phyloP scores from a whole-genome alignment of 1,284 basidiomycete genomes.

The Cryptococcus sp. region DNA sequence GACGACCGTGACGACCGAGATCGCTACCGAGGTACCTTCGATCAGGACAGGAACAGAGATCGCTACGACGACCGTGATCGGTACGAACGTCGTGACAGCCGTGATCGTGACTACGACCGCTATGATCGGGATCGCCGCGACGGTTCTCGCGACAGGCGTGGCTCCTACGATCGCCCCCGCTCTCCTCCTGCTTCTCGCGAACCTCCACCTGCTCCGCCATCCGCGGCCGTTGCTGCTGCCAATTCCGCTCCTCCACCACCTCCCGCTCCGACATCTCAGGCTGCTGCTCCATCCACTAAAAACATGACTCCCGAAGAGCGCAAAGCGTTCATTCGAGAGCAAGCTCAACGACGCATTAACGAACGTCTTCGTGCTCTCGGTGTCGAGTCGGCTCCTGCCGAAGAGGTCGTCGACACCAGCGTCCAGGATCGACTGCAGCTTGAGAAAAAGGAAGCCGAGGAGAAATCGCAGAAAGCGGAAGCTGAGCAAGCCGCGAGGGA shows the following conservation, averaged over 20 bases:
- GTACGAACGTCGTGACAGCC: slow-evolving; percentile 45
- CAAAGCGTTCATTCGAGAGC: slow-evolving; percentile 73
- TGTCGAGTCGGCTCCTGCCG: slow-evolving; percentile 61
- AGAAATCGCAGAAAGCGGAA: slow-evolving; percentile 72
- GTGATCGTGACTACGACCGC: slow-evolving; percentile 49
- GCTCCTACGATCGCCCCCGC: slow-evolving; percentile 34
- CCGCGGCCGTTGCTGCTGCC: slow-evolving; percentile 31
- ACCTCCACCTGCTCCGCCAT: slow-evolving; percentile 36
- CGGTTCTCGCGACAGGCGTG: slow-evolving; percentile 26
- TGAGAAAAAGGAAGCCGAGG: slow-evolving; percentile 84
- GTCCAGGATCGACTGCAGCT: slow-evolving; percentile 79
- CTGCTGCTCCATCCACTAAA: slow-evolving; percentile 62
- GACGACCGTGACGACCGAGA: slow-evolving; percentile 54
- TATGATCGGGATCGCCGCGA: slow-evolving; percentile 45
- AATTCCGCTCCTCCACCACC: slow-evolving; percentile 53
- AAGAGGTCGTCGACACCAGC: slow-evolving; percentile 64
- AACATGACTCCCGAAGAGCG: slow-evolving; percentile 86
- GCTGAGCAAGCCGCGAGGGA: slow-evolving; percentile 76
- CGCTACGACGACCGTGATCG: slow-evolving; percentile 52
- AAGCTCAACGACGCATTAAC: slow-evolving; percentile 81
- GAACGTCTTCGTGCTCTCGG: slow-evolving; percentile 88
- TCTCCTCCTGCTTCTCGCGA: slow-evolving; percentile 31
- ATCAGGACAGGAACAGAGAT: slow-evolving; percentile 48
- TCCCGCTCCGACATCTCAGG: slow-evolving; percentile 58
- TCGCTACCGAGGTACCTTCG: slow-evolving; percentile 53